A percentile compares a stretch with the other conserved stretches of the same genome.
These are phyloP conservation scores for Lipomyces sp. DNA, from an alignment of 805 yeast species.

Conservation along the genomic window DNA sequence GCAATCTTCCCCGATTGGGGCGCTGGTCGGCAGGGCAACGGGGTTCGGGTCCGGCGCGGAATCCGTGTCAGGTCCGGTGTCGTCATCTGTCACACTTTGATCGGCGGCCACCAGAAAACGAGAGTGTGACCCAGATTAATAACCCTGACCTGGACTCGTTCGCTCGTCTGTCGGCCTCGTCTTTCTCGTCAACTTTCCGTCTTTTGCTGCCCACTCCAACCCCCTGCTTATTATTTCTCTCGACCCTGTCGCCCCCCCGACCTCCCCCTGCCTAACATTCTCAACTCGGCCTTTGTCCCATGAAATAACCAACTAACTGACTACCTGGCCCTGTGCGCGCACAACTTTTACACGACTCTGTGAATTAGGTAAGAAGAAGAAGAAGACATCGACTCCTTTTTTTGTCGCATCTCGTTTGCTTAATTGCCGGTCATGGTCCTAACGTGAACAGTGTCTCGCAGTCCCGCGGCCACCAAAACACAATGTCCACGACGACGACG, in stretches of 20 bases:
- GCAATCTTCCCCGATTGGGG: too few relatives aligned
- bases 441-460: not conserved
- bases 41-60: too few relatives aligned
- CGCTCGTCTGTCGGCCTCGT: not conserved
- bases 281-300: not conserved
- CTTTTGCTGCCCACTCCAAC: too few relatives aligned
- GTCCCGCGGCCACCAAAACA: not conserved
- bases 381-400: not conserved
- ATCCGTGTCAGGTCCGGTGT: not conserved
- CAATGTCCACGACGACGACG: constrained; percentile 10
- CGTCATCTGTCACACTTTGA: not conserved
- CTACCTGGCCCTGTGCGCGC: not conserved
- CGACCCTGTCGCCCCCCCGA: not conserved
- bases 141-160: not conserved
- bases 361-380: not conserved
- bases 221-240: not conserved
- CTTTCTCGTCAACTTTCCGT: not conserved
- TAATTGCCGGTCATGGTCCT: too few relatives aligned
- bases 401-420: not conserved
- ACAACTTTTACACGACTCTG: not conserved
- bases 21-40: too few relatives aligned
- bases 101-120: not conserved
- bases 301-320: not conserved
- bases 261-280: not conserved
- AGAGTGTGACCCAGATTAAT: not conserved